phyloP scores from a whole-genome alignment of 1,284 basidiomycete species.

The Veloboletus limbatus region DNA sequence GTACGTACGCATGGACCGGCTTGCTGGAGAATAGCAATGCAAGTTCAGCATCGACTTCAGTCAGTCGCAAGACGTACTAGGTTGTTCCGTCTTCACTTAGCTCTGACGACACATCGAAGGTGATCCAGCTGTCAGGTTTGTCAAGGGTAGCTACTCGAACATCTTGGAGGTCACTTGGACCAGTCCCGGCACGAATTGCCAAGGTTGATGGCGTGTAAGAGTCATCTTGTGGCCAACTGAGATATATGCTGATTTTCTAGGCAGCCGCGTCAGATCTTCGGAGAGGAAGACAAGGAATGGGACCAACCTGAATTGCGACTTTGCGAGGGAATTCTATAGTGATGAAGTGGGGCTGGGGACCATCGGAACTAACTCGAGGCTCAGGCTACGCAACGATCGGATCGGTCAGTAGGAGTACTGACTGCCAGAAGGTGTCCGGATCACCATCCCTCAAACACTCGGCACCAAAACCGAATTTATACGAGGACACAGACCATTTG shows the following conservation, averaged over 20 bases:
- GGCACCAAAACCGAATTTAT: slow-evolving; percentile 95
- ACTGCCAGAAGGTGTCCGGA: slow-evolving; percentile 98
- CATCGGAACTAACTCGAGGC: slow-evolving; percentile 75
- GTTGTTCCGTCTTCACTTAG: slow-evolving; percentile 74
- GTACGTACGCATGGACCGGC: slow-evolving; percentile 83
- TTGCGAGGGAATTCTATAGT: slow-evolving; percentile 92
- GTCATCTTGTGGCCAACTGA: slow-evolving; percentile 88
- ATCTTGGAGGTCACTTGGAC: slow-evolving; percentile 90
- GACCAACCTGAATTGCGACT: slow-evolving; percentile 78
- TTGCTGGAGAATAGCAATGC: slow-evolving; percentile 48
- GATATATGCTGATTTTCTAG: slow-evolving; percentile 89
- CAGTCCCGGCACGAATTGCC: slow-evolving; percentile 88
- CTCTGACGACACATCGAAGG: slow-evolving; percentile 83
- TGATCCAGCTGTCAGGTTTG: slow-evolving; percentile 95
- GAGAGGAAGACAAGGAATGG: not conserved
- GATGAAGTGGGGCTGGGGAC: slow-evolving; percentile 95
- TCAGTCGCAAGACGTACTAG: slow-evolving; percentile 41
- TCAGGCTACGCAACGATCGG: slow-evolving; percentile 1
- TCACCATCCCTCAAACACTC: slow-evolving; percentile 89
- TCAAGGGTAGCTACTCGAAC: slow-evolving; percentile 81
- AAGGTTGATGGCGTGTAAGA: slow-evolving; percentile 96
- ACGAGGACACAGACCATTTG: slow-evolving; percentile 96
- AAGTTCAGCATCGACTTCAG: slow-evolving; percentile 1
- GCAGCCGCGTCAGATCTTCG: slow-evolving; percentile 1
- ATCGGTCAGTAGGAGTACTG: slow-evolving; percentile 36